Evolutionary conservation across 805 yeast species (phyloP), one percentile per base, ranked within the genome.

Genomic region (Diddensiella santjacobensis): DNA sequence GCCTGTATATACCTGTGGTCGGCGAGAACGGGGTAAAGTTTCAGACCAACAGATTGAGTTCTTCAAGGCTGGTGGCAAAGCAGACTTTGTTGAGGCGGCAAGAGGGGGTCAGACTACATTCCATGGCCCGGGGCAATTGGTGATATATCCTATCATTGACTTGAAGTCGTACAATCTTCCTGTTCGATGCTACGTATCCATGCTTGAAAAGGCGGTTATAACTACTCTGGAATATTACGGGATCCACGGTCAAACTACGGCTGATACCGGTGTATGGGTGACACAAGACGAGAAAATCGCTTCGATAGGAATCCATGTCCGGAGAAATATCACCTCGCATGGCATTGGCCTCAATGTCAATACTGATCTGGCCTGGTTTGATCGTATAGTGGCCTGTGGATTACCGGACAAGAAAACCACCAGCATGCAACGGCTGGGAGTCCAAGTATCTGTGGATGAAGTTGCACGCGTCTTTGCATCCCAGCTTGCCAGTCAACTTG

Each of bases 101-200:
- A 72, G 99, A 52, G 99, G 99, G 13, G 99, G 99, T 0, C 95
- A 93, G 63, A 80, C 93, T 1, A 93, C 99, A 0, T 93, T 87
- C 72, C 99, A 93, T 68, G 98, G 98, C 0, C 85, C 93, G 1
- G 99, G 99, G 0, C 99, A 93, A 66, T 62, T 88, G 33, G 96
- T 90, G 1, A 80, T 87, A 3, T 93, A 91, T 61, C 82, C 93
- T 8, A 74, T 93, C 1, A 46, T 86, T 24, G 90, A 93, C 63
- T 69, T 93, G 46, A 74, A 75, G 53, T 73, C 77, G 26, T 84
- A 85, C 57, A 59, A 71, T 43, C 67, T 85, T 41, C 72, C 82
- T 0, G 79, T 84, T 1, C 73, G 80, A 54, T 83, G 88, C 62
- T 81, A 77, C 58, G 86, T 87, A 24, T 66, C 80, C 2, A 72